Evolutionary conservation across 768 basidiomycete species (phyloP), one percentile per base, ranked within the genome.

Genomic region (Macrolepiota dolichaula): DNA sequence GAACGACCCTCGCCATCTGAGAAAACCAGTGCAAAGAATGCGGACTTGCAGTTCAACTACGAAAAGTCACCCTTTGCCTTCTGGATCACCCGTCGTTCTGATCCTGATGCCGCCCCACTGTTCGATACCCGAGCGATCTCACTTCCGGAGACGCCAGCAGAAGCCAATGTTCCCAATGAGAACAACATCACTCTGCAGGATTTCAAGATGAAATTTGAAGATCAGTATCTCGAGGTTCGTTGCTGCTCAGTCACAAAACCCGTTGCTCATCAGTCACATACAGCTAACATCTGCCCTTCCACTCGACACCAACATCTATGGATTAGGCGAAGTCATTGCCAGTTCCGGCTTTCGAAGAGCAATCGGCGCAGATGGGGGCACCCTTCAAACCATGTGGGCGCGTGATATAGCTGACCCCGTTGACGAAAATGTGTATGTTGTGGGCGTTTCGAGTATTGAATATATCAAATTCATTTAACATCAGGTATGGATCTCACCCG

Each of bases 181-280:
- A 77, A 79, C 51, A 79, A 77, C 4, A 86, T 85, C 0, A 79
- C 81, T 2, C 75, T 92, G 17, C 78, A 85, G 58, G 85, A 81
- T 0, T 89, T 90, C 60, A 82, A 85, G 0, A 75, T 93, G 11
- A 82, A 93, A 12, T 92, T 92, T 66, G 90, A 92, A 65, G 85
- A 92, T 63, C 87, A 88, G 67, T 92, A 91, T 68, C 78, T 93
- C 22, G 89, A 92, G 79, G 84, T 85, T 59, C 52, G 62, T 32
- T 49, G 11, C 2, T 13, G 24, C 80, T 79, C 58, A 50, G 53
- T 22, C 6, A 1, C 17, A 29, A 24, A 32, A 9, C 9, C 22
- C 1, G 51, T 32, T n/a, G 19, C 36, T 42, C 29, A 22, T 6
- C 6, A 56, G 47, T 15, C 7, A 19, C 44, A 22, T 46, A 1